Base-by-base conservation (phyloP, 345 rosid species). In the Bretschneidera sinensis region DNA sequence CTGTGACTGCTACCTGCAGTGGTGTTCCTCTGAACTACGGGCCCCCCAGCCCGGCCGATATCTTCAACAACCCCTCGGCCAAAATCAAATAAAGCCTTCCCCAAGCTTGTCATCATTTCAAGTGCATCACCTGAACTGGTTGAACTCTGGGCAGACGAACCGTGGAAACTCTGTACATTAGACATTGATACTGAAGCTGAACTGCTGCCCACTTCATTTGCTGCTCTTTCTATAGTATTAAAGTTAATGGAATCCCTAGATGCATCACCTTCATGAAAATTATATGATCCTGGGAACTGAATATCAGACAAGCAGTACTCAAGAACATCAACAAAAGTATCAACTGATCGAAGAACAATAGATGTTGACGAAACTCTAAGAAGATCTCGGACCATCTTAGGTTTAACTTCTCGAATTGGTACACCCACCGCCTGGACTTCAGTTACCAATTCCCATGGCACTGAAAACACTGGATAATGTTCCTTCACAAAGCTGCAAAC, bases 401-500 rank as follows among this genome's bases (percentile, higher is more conserved):
- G 98, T 73, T 87, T 87, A 61, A 92, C 83, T 84, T 88, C 96
- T 69, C 78, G 78, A 72, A 86, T 82, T 48, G 67, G 67, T 62
- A 86, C 71, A 61, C 91, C 95, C 58, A 85, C 80, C 0, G 86
- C 88, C 70, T 89, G 91, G 60, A 92, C 79, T 77, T 92, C 96
- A 78, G 84, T 71, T 58, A 88, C 84, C 81, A 92, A 71, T 48
- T 86, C 92, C 96, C 98, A 88, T 9, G 98, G 96, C 50, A 88
- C 91, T 16, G 96, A 89, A 73, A 92, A 89, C 25, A 92, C 96
- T 57, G 85, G 92, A 73, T 88, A 84, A 60, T 86, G 98, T 70
- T 88, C 98, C 79, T 92, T 92, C 63, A 92, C 95, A 74, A 92
- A 92, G 64, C 91, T 71, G 68, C 96, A 92, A 64, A 92, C 98